Percentiles rank a stretch among this genome's conserved stretches.
phyloP scores from a whole-genome alignment of 495 filamentous ascomycete genomes.

The Pyronema domesticum region DNA sequence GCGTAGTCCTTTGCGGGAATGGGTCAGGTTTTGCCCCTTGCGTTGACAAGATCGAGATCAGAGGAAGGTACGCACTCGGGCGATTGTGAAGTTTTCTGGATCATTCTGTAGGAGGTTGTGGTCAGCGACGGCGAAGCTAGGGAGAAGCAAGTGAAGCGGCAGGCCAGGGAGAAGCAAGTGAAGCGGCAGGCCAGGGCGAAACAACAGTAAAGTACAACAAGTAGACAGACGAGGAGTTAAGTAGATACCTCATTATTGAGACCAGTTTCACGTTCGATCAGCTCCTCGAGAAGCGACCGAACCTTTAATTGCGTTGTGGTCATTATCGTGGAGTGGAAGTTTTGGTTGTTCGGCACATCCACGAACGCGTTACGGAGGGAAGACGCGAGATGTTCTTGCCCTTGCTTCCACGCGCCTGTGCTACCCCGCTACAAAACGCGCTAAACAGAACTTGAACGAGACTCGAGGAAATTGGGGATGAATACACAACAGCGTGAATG shows the following conservation, averaged over 20 bases:
- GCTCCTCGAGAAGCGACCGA: background rate
- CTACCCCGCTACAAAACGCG: background rate
- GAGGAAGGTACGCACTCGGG: conserved; percentile 26
- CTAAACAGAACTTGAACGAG: background rate
- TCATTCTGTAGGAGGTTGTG: conserved; percentile 23
- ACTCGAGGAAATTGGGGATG: too few relatives aligned
- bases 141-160: too few relatives aligned
- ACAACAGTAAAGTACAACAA: too few relatives aligned
- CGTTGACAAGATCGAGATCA: conserved; percentile 23
- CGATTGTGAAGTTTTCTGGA: conserved; percentile 31
- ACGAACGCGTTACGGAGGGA: background rate
- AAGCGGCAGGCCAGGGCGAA: background rate
- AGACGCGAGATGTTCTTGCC: background rate
- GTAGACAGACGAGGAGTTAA: too few relatives aligned
- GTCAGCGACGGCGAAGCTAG: background rate
- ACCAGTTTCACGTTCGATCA: conserved; percentile 1
- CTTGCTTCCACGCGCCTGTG: too few relatives aligned
- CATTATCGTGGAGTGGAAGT: background rate
- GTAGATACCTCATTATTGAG: background rate
- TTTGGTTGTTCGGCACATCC: background rate
- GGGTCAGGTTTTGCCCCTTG: background rate
- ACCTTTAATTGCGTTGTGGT: conserved; percentile 1
- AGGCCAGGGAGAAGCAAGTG: background rate
- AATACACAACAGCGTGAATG: too few relatives aligned
- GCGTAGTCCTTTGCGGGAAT: conserved; percentile 28